Evolutionary conservation across 768 basidiomycete genomes (phyloP), one percentile per base, ranked within the genome.

Genomic region (Lentinula sp.): DNA sequence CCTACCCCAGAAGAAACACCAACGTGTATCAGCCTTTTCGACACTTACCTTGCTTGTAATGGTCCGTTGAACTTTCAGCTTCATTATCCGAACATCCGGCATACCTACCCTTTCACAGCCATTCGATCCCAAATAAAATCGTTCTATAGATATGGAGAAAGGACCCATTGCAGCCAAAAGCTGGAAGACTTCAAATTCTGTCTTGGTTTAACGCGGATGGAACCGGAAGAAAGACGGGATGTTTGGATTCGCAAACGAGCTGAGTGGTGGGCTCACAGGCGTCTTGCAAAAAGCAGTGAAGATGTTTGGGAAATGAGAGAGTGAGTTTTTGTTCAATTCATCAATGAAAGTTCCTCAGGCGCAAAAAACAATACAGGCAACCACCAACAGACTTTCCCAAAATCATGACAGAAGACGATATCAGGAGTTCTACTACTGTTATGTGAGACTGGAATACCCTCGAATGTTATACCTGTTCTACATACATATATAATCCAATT

Each of bases 101-200:
- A 62, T 43, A 65, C 54, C 48, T 52, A 15, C 57, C 57, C 61
- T 59, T 37, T 31, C 10, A 32, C 69, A 96, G 95, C 85, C 54
- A 78, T 95, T 37, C 84, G 86, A 42, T 81, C 84, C 18, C 96
- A 98, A 73, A 71, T 94, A 53, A 89, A 87, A 67, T 87, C 89
- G 2, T 74, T 98, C 57, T 98, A 98, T 73, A 84, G 96, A 69
- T 86, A 88, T 65, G 96, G 96, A 6, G 74, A 83, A 61, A 81
- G 85, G 60, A 77, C 83, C 63, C 74, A 83, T 0, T 98, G 95
- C 73, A 77, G 76, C 0, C 78, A 80, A 49, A 95, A 96, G 70
- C 80, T 87, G 69, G 87, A 93, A 61, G 95, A 96, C 67, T 95
- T 96, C 81, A 97, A 97, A 74, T 96, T 91, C 73, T 99, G 96